Base-by-base conservation (phyloP, 1,139 yeast genomes). In the Blastobotrys buckinghamii region DNA sequence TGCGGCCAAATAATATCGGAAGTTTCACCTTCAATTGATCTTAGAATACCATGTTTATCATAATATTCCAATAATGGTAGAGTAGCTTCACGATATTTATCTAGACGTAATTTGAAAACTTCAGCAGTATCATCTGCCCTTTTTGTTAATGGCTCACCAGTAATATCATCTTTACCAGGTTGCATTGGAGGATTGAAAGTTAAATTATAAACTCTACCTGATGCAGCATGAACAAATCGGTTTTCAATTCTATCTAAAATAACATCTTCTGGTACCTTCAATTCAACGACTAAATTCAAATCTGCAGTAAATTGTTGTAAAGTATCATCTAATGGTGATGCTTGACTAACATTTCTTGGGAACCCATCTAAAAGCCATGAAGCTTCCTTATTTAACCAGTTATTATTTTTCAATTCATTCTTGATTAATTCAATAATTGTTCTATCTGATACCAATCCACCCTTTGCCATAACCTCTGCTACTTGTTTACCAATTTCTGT, bases 321-420 rank as follows among this genome's bases (percentile, higher is more conserved):
- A 9, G 75, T 74, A 17, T 61, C 54, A 50, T 80, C 79, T 40
- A 90, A 69, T 6, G 73, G 74, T 30, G 66, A 60, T 0, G 96
- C 97, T 66, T 90, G 97, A 2, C 68, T 68, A 22, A 71, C 64
- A 0, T 94, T 90, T 53, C 97, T 72, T 2, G 97, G 97, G 62
- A 89, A 90, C 42, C 97, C 97, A 63, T 90, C 97, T 48, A 90
- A 71, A 29, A 90, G 70, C 89, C 95, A 89, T 12, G 80, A 71
- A 1, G 81, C 58, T 4, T 65, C 51, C 1, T 66, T 47, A 42
- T 70, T 67, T 41, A 83, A 69, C 79, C 84, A 80, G 3, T 69
- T 62, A 19, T 68, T 61, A 9, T 58, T 52, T 15, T 57, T 49
- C 51, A 87, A 65, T 53, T 84, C 82, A 24, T 66, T 57, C 2